Conservation (phyloP, 1,284 basidiomycete genomes). For the Ganoderma boninense region DNA sequence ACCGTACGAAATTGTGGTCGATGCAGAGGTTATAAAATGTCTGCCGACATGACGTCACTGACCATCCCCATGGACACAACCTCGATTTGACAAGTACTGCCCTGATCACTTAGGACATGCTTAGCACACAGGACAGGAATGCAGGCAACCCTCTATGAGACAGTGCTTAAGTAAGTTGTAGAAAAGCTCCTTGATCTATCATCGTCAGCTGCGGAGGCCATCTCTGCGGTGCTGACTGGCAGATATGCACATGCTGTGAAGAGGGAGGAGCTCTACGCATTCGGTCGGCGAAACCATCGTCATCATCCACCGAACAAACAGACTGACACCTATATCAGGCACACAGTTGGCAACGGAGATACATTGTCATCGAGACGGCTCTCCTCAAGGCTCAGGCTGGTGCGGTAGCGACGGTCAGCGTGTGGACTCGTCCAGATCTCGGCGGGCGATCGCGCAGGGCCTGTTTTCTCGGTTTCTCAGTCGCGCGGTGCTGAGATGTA, state of each 20-base stretch:
- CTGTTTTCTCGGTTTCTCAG: not conserved
- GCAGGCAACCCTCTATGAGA: no score
- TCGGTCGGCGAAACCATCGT: not conserved
- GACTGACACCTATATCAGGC: not conserved
- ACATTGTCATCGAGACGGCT: slow-evolving; percentile 1
- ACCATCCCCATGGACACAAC: no score
- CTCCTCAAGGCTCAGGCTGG: not conserved
- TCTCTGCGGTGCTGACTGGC: not conserved
- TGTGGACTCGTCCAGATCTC: not conserved
- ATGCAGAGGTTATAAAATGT: not conserved
- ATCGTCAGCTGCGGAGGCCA: not conserved
- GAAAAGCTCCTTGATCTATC: no score
- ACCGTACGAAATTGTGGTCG: not conserved
- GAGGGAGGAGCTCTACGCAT: not conserved
- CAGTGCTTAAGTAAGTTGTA: no score
- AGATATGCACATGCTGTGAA: not conserved
- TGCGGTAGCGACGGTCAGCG: not conserved
- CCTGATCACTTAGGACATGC: no score
- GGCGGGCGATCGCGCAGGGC: not conserved
- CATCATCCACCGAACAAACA: not conserved
- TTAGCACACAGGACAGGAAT: no score
- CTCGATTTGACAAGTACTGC: no score
- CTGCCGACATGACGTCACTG: not conserved
- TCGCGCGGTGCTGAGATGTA: not conserved
- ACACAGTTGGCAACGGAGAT: not conserved